Evolutionary conservation across 2,329 filamentous ascomycete species (phyloP), one percentile per base, ranked within the genome.

Genomic region (Diplodia scrobiculata): DNA sequence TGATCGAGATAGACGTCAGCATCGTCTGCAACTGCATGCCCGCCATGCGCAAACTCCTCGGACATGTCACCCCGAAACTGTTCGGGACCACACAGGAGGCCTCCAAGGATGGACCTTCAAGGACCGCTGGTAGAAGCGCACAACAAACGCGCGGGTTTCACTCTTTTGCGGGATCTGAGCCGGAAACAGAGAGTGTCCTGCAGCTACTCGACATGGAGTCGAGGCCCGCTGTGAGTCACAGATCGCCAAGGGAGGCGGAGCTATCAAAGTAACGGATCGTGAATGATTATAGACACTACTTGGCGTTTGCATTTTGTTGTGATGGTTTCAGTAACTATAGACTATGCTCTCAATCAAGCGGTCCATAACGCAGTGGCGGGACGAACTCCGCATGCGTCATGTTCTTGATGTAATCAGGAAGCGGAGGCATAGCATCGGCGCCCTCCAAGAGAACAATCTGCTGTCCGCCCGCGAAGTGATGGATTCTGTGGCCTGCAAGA

Each of bases 381-480:
- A 55, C 34, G n/a, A 55, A 55, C 2, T 55, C 53, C 0, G 53
- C 53, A n/a, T 55, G 53, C 0, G 53, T 55, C 53, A 55, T 55
- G 19, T 55, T 55, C 10, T 55, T 55, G 13, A 55, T 55, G 21
- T 75, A 66, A 4, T 66, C 69, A 13, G 72, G 72, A 38, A 72
- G 67, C 21, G 75, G 70, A 0, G 80, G 80, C 79, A 79, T 83
- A 19, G 70, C 75, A 71, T 84, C 81, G 48, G 82, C 72, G 0
- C 81, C 81, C 70, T 84, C 82, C 21, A 84, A 69, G 6, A 84
- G 73, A 1, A 78, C 78, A 60, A 84, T 74, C 0, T 77, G 77
- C 81, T 84, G 84, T 0, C 81, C 81, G 0, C 80, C 81, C 27
- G 73, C 73, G 53, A 83, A 69, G 73, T 84, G 82, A 7, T 75